Base-by-base conservation (phyloP, 2,329 filamentous ascomycete genomes). In the Claviceps lovelessii region DNA sequence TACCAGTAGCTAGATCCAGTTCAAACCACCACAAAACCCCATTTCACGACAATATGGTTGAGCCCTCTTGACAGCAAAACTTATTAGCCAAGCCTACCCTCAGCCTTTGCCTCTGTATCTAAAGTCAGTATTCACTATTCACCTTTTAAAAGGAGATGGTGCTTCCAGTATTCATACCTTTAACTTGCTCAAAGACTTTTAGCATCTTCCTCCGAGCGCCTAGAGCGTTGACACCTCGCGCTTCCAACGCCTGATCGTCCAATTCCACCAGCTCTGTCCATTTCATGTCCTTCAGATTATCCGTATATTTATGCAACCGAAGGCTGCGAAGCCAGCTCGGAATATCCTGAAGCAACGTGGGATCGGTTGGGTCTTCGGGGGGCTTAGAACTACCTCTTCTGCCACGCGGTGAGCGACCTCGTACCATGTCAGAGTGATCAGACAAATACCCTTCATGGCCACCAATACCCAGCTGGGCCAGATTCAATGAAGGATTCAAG, bases 141-240 rank as follows among this genome's bases (percentile, higher is more conserved):
- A 11, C 19, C 10, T 35, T 23, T 23, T 23, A 4, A 44, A 13
- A 19, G 11, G n/a, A 15, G 7, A 42, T 17, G 5, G 2, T 23
- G 35, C 45, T 19, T 46, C 17, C 7, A 15, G 15, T 49, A 5
- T 35, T 63, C 72, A 59, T 72, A 83, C 81, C 86, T 72, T 83
- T 89, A 65, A 97, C 91, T 75, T 96, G 90, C 64, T 97, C 93
- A 71, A 97, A 97, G 55, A 97, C 93, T 81, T 98, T 98, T 58
- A 98, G 75, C 88, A 98, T 94, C 80, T 98, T 98, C 68, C 91
- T 86, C 62, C 93, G 79, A 19, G 93, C 93, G 63, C 93, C 93
- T 55, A 97, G 79, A 54, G 93, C 93, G 68, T 95, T 96, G 37
- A 98, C 93, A 51, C 93, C 93, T 53, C 89, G 85, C 31, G 89